Evolutionary conservation across 495 filamentous ascomycete species (phyloP).

Genomic region (Astrothelium subdiscretum): DNA sequence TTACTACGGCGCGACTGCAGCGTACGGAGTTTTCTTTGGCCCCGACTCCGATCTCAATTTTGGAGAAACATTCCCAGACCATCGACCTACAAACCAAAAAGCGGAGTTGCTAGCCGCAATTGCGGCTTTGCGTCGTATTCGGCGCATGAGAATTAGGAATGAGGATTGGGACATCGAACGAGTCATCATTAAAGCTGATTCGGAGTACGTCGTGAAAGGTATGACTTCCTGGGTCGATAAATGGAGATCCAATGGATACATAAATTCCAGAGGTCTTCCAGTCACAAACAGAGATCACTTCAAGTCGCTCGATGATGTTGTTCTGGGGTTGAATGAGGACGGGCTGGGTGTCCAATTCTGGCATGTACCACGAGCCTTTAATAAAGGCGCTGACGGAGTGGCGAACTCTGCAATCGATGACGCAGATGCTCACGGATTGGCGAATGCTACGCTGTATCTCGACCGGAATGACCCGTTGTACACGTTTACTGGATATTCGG

Average conservation of each 20-base stretch:
- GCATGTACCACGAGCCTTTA: not conserved
- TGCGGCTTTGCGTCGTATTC: not conserved
- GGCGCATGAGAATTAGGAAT: not conserved
- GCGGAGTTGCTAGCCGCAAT: conserved; percentile 2
- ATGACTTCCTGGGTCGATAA: conserved; percentile 5
- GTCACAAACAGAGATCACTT: not conserved
- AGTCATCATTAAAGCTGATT: conserved; percentile 8
- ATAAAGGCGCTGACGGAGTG: not conserved
- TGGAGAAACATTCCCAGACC: not conserved
- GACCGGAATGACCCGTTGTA: too few relatives aligned
- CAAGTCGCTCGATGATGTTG: conserved; percentile 1
- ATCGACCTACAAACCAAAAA: not conserved
- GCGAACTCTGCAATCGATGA: conserved; percentile 3
- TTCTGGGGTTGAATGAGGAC: not conserved
- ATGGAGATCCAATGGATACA: conserved; percentile 1
- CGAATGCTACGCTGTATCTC: too few relatives aligned
- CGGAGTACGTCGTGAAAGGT: conserved; percentile 3
- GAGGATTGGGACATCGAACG: not conserved
- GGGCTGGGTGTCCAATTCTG: conserved; percentile 3
- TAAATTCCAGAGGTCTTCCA: not conserved
- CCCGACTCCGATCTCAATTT: not conserved
- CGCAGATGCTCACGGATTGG: not conserved
- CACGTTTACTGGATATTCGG: not conserved
- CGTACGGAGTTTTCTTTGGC: conserved; percentile 2
- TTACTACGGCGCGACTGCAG: not conserved